Base-by-base conservation (phyloP, 2,329 filamentous ascomycete genomes). In the Didymella pinodella region DNA sequence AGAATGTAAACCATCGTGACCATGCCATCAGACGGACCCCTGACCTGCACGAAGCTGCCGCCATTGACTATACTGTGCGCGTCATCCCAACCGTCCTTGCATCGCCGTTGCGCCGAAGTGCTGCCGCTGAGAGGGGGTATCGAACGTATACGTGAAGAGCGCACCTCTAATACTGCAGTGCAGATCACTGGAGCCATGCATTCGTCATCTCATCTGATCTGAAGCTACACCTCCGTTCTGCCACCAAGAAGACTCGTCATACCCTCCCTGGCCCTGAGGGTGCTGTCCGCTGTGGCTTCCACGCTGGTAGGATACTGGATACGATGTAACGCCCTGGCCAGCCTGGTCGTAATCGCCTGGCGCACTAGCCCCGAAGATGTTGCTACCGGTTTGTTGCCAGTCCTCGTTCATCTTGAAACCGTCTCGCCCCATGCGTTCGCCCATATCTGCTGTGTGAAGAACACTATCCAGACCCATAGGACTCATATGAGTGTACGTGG, bases 381-480 rank as follows among this genome's bases (percentile, higher is more conserved):
- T 60, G 2, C 62, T 49, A 25, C 64, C 56, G n/a, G 52, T 66
- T 6, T 64, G 63, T 20, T 64, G 63, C 64, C 65, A 68, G 34
- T 70, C 65, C 36, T 66, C 63, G 51, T 57, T 65, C 41, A 77
- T 68, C 55, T 72, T 74, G 61, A 77, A 78, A 0, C 75, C 76
- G 43, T 78, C 74, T 25, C 73, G 65, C 14, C 50, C 63, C 20
- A 77, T 66, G 4, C 72, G 65, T 12, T 76, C 72, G 52, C 71
- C 75, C 41, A 72, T 68, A 29, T 76, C 65, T 5, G 60, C 58
- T 7, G 53, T 50, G 54, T 70, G 55, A 46, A 77, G 62, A 49
- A 77, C 72, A 29, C 64, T 74, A n/a, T 73, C 68, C 7, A 77
- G 44, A 12, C 73, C 75, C 75, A 78, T 77, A 3, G 74, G 73